Evolutionary conservation across 805 yeast genomes (phyloP).

Genomic region (Dipodascus albidus): DNA sequence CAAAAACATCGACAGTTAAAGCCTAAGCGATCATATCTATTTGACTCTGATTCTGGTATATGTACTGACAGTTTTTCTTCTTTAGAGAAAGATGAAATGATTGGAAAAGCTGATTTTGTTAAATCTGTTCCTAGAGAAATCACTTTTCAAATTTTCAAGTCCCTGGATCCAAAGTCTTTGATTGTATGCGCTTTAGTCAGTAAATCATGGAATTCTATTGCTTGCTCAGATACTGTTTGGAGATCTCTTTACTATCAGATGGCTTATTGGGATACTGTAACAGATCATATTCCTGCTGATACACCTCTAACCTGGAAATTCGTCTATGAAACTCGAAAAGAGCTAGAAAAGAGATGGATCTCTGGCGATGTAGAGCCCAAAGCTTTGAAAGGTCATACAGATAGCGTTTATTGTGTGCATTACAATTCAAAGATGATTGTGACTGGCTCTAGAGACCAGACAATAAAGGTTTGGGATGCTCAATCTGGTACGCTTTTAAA

Average conservation of each 20-base stretch:
- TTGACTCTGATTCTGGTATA: not conserved
- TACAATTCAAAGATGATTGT: slow-evolving; percentile 58
- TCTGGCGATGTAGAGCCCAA: slow-evolving; percentile 13
- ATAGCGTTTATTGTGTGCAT: slow-evolving; percentile 74
- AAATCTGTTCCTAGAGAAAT: slow-evolving; percentile 13
- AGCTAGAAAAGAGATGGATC: slow-evolving; percentile 21
- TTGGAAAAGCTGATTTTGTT: slow-evolving; percentile 9
- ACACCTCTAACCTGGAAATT: slow-evolving; percentile 14
- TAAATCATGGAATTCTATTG: slow-evolving; percentile 12
- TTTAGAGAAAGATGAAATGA: not conserved
- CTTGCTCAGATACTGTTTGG: slow-evolving; percentile 15
- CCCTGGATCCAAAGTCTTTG: slow-evolving; percentile 12
- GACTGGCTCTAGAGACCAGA: slow-evolving; percentile 54
- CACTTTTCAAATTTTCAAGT: slow-evolving; percentile 10
- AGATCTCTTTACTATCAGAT: slow-evolving; percentile 10
- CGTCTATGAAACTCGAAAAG: slow-evolving; percentile 16
- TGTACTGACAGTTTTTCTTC: not conserved
- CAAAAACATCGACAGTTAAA: not conserved
- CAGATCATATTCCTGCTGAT: slow-evolving; percentile 8
- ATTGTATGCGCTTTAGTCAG: slow-evolving; percentile 14
- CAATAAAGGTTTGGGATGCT: slow-evolving; percentile 26
- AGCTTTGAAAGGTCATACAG: slow-evolving; percentile 52
- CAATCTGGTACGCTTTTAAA: slow-evolving; percentile 12
- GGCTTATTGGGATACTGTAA: slow-evolving; percentile 11
- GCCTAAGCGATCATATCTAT: not conserved